Conservation (phyloP, 257 asterid species). For the Lycium ferocissimum region DNA sequence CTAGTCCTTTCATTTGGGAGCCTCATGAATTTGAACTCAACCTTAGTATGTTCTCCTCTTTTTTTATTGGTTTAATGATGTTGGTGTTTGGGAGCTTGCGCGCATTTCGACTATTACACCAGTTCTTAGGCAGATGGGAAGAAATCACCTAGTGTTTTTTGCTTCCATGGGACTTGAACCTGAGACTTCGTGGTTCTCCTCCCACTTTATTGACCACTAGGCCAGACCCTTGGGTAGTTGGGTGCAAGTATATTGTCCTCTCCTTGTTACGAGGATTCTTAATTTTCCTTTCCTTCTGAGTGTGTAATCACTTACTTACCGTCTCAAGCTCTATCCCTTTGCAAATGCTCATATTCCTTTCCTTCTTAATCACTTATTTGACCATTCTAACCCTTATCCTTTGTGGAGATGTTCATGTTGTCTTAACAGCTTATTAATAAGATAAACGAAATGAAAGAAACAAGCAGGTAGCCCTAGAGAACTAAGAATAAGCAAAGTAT, state of each 20-base stretch:
- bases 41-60: background rate
- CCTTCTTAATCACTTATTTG: conserved; percentile 19
- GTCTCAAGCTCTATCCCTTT: background rate
- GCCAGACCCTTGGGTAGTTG: background rate
- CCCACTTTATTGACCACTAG: background rate
- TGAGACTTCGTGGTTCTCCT: background rate
- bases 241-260: background rate
- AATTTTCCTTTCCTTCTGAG: background rate
- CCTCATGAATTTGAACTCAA: background rate
- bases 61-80: background rate
- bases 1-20: background rate
- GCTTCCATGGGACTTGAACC: background rate
- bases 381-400: background rate
- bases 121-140: background rate
- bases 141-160: background rate
- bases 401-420: background rate
- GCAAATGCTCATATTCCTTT: conserved; percentile 5
- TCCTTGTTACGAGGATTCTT: background rate
- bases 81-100: background rate
- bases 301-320: conserved; percentile 4
- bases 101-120: background rate
- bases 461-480: too few relatives aligned
- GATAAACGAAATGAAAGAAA: too few relatives aligned
- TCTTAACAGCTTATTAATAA: background rate
- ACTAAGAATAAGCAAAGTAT: background rate